Percentiles rank a stretch among this genome's conserved stretches.
Conservation (phyloP, 306 rosid genomes). For the Astragalus membranaceus region DNA sequence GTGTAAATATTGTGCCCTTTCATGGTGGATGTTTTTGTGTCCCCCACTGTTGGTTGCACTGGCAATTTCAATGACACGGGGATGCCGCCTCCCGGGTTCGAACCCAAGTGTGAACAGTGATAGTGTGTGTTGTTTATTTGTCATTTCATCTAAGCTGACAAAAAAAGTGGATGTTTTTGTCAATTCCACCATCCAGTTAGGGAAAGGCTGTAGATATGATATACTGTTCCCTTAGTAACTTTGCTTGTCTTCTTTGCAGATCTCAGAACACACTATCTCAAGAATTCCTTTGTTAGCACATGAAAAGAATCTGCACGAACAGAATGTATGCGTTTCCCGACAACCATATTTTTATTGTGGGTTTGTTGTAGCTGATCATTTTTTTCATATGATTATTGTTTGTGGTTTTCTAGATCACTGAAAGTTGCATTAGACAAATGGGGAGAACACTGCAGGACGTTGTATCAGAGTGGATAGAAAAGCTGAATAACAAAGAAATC, state of each 20-base stretch:
- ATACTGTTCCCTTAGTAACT: too few species aligned
- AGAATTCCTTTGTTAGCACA: slow-evolving; percentile 61
- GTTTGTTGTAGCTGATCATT: background rate
- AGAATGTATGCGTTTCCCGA: slow-evolving; percentile 36
- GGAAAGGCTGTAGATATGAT: too few species aligned
- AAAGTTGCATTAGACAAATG: slow-evolving; percentile 65
- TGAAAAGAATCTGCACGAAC: slow-evolving; percentile 78
- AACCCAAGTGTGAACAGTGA: too few species aligned
- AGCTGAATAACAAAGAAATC: slow-evolving; percentile 62
- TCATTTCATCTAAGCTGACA: too few species aligned
- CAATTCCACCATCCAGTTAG: slow-evolving; percentile 9
- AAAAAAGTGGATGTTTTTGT: too few species aligned
- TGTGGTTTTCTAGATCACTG: slow-evolving; percentile 54
- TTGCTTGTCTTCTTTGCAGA: slow-evolving; percentile 35
- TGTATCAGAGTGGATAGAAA: slow-evolving; percentile 61
- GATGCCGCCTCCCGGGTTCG: too few species aligned
- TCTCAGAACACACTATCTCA: slow-evolving; percentile 47
- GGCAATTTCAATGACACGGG: too few species aligned
- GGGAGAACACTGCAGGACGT: slow-evolving; percentile 81
- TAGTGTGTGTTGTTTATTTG: too few species aligned
- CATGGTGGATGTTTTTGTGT: background rate
- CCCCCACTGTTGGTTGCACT: too few species aligned
- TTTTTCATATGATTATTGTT: background rate
- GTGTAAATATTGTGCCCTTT: background rate
- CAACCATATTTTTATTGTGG: background rate